phyloP scores from a whole-genome alignment of 163 green algal genomes.

The Trebouxiophyceae sp. region DNA sequence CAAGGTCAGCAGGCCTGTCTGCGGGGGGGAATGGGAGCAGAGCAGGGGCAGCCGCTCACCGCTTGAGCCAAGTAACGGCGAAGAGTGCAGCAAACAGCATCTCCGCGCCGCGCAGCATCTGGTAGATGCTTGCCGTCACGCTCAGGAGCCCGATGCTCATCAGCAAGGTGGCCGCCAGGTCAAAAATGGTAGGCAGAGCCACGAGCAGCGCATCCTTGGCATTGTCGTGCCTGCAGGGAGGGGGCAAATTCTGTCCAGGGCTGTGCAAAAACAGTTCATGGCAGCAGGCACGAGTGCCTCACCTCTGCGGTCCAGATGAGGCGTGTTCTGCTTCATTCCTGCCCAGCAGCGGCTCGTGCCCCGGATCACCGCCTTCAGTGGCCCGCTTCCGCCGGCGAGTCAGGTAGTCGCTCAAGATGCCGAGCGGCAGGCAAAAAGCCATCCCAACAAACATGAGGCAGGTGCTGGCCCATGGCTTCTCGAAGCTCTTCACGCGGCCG shows the following conservation, averaged over 20 bases:
- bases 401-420: conserved; percentile 23
- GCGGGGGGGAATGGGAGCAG: no score
- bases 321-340: background rate
- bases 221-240: conserved; percentile 5
- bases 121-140: conserved; percentile 86
- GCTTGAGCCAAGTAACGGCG: conserved; percentile 65
- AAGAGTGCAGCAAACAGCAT: conserved; percentile 91
- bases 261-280: background rate
- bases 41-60: no score
- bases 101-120: conserved; percentile 92
- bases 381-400: background rate
- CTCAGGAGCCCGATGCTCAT: conserved; percentile 90
- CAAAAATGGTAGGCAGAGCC: conserved; percentile 77
- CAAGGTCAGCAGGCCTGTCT: no score
- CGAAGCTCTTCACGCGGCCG: conserved; percentile 60
- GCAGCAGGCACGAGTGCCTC: background rate
- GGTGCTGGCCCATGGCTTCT: conserved; percentile 77
- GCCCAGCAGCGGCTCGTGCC: background rate
- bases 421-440: conserved; percentile 50
- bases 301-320: background rate
- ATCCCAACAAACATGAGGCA: conserved; percentile 60
- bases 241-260: background rate
- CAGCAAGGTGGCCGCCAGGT: conserved; percentile 82
- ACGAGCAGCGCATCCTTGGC: conserved; percentile 51
- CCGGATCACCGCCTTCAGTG: background rate